Conservation (phyloP, 139 green algal genomes). For the Ettlia oleoabundans region DNA sequence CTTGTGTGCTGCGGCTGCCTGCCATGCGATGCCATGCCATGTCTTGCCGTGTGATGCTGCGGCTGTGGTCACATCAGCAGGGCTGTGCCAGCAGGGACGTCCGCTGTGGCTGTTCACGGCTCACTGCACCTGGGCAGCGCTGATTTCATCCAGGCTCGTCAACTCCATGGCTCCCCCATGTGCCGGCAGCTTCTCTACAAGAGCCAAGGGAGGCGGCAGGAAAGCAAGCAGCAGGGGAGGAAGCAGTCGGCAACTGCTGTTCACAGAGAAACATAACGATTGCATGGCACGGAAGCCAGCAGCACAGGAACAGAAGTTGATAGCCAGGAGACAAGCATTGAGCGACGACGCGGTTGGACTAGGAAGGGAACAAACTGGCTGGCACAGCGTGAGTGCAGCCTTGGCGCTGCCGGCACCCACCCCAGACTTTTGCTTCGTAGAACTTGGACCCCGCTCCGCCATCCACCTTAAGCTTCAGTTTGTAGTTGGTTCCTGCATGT, state of each 20-base stretch:
- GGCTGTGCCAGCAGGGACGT: too few species aligned
- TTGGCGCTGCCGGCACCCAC: slow-evolving; percentile 8
- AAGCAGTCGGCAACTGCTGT: too few species aligned
- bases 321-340: too few species aligned
- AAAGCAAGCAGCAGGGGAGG: not conserved
- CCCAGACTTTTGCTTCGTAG: slow-evolving; percentile 51
- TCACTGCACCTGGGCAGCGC: slow-evolving; percentile 19
- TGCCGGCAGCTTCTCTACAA: slow-evolving; percentile 40
- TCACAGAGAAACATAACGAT: too few species aligned
- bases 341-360: too few species aligned
- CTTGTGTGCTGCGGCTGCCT: too few species aligned
- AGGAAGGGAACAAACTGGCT: not conserved
- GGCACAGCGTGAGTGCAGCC: not conserved
- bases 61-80: too few species aligned
- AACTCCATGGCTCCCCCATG: slow-evolving; percentile 46
- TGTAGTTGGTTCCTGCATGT: slow-evolving; percentile 57
- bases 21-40: too few species aligned
- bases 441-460: slow-evolving; percentile 11
- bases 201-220: not conserved
- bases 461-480: slow-evolving; percentile 45
- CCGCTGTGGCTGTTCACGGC: too few species aligned
- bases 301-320: too few species aligned
- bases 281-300: not conserved
- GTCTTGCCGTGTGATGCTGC: too few species aligned
- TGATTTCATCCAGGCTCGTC: slow-evolving; percentile 24